Percentiles rank a stretch among this genome's conserved stretches.
Evolutionary conservation across 768 basidiomycete species (phyloP).

Genomic region (Boletus rubescentipes): DNA sequence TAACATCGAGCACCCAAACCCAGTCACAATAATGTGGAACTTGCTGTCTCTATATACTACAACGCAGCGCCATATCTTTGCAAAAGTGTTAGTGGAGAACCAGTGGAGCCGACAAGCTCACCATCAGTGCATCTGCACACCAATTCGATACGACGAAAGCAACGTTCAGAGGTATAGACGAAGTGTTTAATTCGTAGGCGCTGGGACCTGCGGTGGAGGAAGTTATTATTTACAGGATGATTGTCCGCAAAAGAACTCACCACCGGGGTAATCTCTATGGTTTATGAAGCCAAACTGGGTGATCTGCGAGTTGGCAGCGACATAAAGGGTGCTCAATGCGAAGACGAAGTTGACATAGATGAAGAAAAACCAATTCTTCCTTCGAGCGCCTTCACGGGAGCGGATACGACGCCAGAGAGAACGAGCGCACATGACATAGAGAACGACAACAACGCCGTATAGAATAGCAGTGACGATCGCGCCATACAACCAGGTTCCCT

Average conservation of each 20-base stretch:
- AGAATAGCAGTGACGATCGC: conserved; percentile 28
- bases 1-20: conserved; percentile 20
- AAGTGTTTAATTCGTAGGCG: conserved; percentile 22
- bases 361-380: conserved; percentile 29
- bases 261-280: conserved; percentile 33
- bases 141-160: conserved; percentile 33
- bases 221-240: background rate
- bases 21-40: conserved; percentile 15
- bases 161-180: conserved; percentile 27
- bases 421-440: conserved; percentile 26
- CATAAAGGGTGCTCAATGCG: conserved; percentile 29
- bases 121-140: conserved; percentile 33
- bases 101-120: conserved; percentile 1
- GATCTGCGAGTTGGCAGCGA: conserved; percentile 21
- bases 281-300: conserved; percentile 33
- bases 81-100: background rate
- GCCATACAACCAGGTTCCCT: conserved; percentile 32
- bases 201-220: conserved; percentile 20
- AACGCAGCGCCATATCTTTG: conserved; percentile 34
- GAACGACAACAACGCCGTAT: conserved; percentile 29
- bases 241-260: conserved; percentile 8
- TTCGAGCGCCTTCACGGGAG: conserved; percentile 3
- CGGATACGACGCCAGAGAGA: conserved; percentile 28
- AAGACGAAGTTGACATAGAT: conserved; percentile 31
- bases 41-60: conserved; percentile 32